Percentiles rank a stretch among this genome's conserved stretches.
Evolutionary conservation across 2,329 filamentous ascomycete genomes (phyloP).

Genomic region (Monosporascus sp.): DNA sequence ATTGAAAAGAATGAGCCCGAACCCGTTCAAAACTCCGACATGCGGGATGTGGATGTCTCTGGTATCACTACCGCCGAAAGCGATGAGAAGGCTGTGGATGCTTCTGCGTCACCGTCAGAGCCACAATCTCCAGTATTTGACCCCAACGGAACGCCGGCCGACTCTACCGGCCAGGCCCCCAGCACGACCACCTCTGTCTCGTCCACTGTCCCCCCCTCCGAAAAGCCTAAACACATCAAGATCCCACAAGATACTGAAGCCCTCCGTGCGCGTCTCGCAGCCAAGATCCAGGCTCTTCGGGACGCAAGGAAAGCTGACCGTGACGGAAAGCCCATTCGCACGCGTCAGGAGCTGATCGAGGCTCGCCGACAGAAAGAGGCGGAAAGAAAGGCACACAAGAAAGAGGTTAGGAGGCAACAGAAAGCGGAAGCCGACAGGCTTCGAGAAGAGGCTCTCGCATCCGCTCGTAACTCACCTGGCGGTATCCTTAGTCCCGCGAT

Average conservation of each 20-base stretch:
- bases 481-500: conserved; percentile 52
- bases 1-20: conserved; percentile 23
- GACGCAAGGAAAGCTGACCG: conserved; percentile 84
- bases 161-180: conserved; percentile 38
- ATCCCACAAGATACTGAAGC: conserved; percentile 67
- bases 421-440: conserved; percentile 72
- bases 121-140: conserved; percentile 60
- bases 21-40: conserved; percentile 21
- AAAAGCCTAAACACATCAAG: conserved; percentile 61
- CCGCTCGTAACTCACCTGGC: conserved; percentile 54
- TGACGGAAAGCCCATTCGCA: conserved; percentile 76
- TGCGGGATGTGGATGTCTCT: conserved; percentile 40
- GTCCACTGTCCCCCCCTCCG: conserved; percentile 54
- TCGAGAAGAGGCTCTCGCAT: conserved; percentile 55
- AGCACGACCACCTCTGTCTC: conserved; percentile 64
- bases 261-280: conserved; percentile 71
- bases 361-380: conserved; percentile 81
- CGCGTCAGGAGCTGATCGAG: conserved; percentile 88
- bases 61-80: conserved; percentile 44
- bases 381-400: conserved; percentile 81
- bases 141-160: conserved; percentile 37
- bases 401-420: conserved; percentile 70
- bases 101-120: conserved; percentile 38
- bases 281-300: conserved; percentile 78
- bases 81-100: conserved; percentile 24